These are phyloP conservation scores for Xylaria curta DNA, from an alignment of 495 filamentous ascomycete species.

Conservation along the genomic window DNA sequence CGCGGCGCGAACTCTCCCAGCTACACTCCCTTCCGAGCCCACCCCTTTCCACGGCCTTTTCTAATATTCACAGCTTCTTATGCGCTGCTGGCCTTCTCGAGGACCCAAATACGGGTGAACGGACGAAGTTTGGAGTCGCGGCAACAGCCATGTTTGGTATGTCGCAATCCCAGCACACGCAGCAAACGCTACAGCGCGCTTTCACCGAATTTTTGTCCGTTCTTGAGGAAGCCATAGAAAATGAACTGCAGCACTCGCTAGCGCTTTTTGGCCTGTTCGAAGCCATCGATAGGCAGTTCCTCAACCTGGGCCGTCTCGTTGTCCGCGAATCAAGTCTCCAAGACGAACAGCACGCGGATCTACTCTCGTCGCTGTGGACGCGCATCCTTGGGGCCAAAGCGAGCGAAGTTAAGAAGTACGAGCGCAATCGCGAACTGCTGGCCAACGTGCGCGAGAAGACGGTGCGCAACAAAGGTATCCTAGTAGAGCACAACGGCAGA, in stretches of 20 bases:
- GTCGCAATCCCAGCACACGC: conserved; percentile 78
- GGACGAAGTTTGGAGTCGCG: conserved; percentile 69
- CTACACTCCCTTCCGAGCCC: conserved; percentile 56
- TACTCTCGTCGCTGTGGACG: conserved; percentile 85
- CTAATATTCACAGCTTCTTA: conserved; percentile 80
- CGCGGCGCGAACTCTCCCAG: conserved; percentile 74
- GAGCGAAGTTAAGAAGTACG: conserved; percentile 78
- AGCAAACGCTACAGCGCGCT: conserved; percentile 77
- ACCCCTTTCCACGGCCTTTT: conserved; percentile 67
- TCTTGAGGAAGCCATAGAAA: conserved; percentile 85
- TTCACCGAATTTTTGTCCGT: conserved; percentile 88
- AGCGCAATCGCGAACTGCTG: conserved; percentile 80
- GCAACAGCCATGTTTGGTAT: conserved; percentile 78
- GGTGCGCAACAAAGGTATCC: conserved; percentile 80
- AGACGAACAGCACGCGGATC: conserved; percentile 76
- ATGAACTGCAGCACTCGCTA: conserved; percentile 76
- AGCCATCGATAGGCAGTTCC: conserved; percentile 84
- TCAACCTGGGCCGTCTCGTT: conserved; percentile 85
- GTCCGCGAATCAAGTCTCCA: conserved; percentile 80
- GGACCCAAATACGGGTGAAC: conserved; percentile 59
- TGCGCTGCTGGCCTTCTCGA: conserved; percentile 74
- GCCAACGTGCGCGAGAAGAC: conserved; percentile 79
- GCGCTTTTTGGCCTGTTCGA: conserved; percentile 84
- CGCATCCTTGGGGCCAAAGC: conserved; percentile 77
- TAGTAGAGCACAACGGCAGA: conserved; percentile 82